Evolutionary conservation across 768 basidiomycete species (phyloP).

Genomic region (Strobilomyces echinocephalus): DNA sequence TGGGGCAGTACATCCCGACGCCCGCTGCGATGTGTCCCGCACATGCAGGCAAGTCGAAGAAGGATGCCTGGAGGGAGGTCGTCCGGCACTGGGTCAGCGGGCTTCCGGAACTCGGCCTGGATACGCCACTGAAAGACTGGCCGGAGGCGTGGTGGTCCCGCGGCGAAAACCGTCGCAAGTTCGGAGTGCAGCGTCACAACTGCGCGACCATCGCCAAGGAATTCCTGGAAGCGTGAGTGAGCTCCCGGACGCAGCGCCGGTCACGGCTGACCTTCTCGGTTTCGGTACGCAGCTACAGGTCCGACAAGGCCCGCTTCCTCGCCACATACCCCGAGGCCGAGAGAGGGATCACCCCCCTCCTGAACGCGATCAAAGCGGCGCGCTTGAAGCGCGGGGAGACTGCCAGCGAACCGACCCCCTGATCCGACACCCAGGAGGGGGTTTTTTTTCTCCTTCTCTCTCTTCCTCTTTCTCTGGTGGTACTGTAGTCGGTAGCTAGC

Average conservation of each 20-base stretch:
- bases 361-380: neutral
- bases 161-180: neutral
- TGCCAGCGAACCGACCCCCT: too few relatives aligned
- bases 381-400: neutral
- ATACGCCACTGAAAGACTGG: neutral
- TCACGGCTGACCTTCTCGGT: neutral
- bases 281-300: neutral
- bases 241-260: neutral
- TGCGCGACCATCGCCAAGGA: neutral
- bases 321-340: neutral
- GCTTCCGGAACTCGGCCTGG: neutral
- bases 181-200: neutral
- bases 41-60: neutral
- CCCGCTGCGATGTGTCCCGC: too few relatives aligned
- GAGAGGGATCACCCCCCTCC: neutral
- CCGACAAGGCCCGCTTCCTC: neutral
- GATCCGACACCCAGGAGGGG: too few relatives aligned
- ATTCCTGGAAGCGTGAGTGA: neutral
- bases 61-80: neutral
- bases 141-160: neutral
- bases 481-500: too few relatives aligned
- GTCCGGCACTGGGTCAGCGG: neutral
- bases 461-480: too few relatives aligned
- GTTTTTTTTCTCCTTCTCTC: too few relatives aligned
- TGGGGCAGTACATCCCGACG: neutral